Evolutionary conservation across 305 asterid genomes (phyloP), one percentile per base, ranked within the genome.

Genomic region (Fraxinus nigra): DNA sequence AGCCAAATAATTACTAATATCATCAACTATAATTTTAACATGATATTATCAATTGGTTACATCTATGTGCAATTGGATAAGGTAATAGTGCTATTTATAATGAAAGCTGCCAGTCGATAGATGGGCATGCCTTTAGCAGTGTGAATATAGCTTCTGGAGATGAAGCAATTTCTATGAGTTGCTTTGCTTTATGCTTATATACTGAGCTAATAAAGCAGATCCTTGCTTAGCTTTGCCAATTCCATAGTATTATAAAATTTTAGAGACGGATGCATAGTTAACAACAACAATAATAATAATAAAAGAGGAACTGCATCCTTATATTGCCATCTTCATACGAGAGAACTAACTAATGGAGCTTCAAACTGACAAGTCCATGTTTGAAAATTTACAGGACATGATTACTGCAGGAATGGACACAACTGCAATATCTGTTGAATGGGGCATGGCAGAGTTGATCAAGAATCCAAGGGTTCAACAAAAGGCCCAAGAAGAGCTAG

Each of bases 341-440:
- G 61, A 69, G 22, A 69, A 30, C 22, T 30, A 69, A 69, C 20
- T 30, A 69, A 30, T 69, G 18, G 37, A 22, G 61, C 65, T 51
- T 13, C 46, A 65, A 32, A 48, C 83, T 83, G 34, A 80, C 34
- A 13, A 48, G 72, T 80, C 48, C 38, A 10, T 67, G 72, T 59
- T 33, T 5, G 34, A 79, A 82, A 37, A 79, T 78, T 35, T 76
- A 56, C 90, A 91, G 95, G 93, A 91, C 87, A 90, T 91, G 95
- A 90, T 91, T 83, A 91, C 93, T 28, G 95, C 95, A 22, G 95
- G 95, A 61, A 91, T 86, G 93, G 95, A 91, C 87, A 91, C 95
- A 65, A 87, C 92, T 28, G 91, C 95, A 26, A 91, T 91, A 78
- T 82, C 93, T 2, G 93, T 87, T 3, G 95, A 91, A 73, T 91